Evolutionary conservation across 2,329 filamentous ascomycete genomes (phyloP).

Genomic region (Aspergillus sp.): DNA sequence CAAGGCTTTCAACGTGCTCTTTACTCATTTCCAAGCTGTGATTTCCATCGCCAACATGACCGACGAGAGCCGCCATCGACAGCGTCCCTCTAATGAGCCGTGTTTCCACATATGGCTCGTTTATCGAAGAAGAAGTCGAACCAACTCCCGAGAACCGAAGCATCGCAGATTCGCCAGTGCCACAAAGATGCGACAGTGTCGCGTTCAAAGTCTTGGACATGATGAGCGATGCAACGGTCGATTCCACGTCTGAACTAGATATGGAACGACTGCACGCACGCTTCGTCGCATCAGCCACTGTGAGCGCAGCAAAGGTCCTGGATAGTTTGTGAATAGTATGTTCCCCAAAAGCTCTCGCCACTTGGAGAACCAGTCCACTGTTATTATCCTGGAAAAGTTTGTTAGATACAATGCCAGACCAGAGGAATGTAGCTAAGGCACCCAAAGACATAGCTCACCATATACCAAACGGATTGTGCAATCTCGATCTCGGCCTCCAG

Average conservation of each 20-base stretch:
- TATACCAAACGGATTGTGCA: conserved; percentile 53
- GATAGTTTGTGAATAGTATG: conserved; percentile 68
- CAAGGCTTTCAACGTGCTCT: conserved; percentile 50
- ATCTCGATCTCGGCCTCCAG: conserved; percentile 58
- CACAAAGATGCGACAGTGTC: conserved; percentile 38
- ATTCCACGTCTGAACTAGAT: conserved; percentile 22
- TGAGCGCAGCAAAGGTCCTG: conserved; percentile 60
- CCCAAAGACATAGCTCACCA: conserved; percentile 32
- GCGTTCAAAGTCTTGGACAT: conserved; percentile 44
- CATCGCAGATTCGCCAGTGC: conserved; percentile 36
- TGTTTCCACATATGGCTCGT: conserved; percentile 29
- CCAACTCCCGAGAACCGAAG: conserved; percentile 44
- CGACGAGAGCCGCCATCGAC: conserved; percentile 44
- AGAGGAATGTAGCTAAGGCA: too few species aligned
- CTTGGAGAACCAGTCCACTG: conserved; percentile 58
- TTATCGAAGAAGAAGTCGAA: conserved; percentile 25
- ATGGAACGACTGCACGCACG: conserved; percentile 22
- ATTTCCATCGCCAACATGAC: conserved; percentile 47
- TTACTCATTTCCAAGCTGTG: conserved; percentile 49
- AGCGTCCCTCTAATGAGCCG: conserved; percentile 44
- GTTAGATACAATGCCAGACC: neutral
- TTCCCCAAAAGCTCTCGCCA: conserved; percentile 62
- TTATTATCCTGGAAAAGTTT: conserved; percentile 56
- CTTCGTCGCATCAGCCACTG: conserved; percentile 42
- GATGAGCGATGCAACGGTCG: conserved; percentile 40